Conservation (phyloP, 1,139 yeast genomes). For the Dujonia santamariae region DNA sequence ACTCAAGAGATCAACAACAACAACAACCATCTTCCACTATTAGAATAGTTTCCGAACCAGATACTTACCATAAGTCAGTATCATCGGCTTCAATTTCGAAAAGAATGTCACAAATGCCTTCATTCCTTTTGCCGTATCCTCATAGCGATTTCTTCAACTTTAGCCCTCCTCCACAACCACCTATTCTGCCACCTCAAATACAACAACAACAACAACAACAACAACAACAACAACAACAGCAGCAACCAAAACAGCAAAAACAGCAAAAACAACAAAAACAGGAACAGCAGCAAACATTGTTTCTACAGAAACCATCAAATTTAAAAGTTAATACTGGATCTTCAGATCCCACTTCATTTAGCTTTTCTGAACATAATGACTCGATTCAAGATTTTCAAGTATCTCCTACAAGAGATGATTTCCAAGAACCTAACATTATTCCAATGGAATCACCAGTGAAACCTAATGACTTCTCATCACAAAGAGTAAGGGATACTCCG, state of each 20-base stretch:
- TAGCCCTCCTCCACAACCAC: no score
- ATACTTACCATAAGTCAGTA: no score
- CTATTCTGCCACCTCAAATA: no score
- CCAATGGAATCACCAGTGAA: no score
- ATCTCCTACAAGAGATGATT: conserved; percentile 17
- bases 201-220: no score
- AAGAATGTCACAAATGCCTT: not conserved
- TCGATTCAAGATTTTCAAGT: conserved; percentile 23
- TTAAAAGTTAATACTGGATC: not conserved
- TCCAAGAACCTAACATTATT: no score
- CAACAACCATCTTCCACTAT: no score
- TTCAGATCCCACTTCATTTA: conserved; percentile 13
- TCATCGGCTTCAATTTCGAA: no score
- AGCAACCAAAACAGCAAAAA: not conserved
- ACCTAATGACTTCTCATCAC: no score
- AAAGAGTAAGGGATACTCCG: no score
- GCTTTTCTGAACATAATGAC: conserved; percentile 26
- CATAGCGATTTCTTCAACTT: no score
- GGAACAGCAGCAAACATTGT: not conserved
- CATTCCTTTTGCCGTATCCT: not conserved
- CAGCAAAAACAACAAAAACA: not conserved
- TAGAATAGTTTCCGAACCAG: no score
- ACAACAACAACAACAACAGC: not conserved
- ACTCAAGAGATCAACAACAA: not conserved
- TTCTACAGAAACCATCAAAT: not conserved